These are phyloP conservation scores for Leccinum imitatum DNA, from an alignment of 768 basidiomycete species.

Conservation along the genomic window DNA sequence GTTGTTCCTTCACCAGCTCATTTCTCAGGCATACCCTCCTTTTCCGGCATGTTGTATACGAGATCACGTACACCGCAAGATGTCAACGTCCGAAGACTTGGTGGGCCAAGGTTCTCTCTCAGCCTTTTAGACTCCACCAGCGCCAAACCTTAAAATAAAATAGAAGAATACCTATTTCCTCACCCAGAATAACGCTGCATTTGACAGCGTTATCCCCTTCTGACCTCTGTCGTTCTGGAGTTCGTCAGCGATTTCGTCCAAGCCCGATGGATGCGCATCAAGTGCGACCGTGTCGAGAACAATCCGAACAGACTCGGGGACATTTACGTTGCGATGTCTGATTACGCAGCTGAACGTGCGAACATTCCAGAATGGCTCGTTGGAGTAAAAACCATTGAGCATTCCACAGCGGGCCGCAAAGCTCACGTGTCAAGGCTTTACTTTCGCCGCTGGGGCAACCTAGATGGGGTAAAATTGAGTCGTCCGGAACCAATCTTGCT, in stretches of 20 bases:
- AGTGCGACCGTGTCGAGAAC: constrained; percentile 15
- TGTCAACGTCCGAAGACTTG: constrained; percentile 10
- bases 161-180: neutral
- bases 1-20: neutral
- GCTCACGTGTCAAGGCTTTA: constrained; percentile 13
- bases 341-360: constrained; percentile 11
- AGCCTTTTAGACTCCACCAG: constrained; percentile 25
- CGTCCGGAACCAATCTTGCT: neutral
- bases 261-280: constrained; percentile 5
- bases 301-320: constrained; percentile 10
- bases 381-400: neutral
- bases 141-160: constrained; percentile 11
- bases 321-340: constrained; percentile 7
- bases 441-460: constrained; percentile 8
- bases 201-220: constrained; percentile 28
- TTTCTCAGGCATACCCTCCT: constrained; percentile 28
- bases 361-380: constrained; percentile 4
- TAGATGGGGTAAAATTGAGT: constrained; percentile 11
- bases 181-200: constrained; percentile 8
- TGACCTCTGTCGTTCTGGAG: constrained; percentile 13
- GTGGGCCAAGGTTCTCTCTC: constrained; percentile 18
- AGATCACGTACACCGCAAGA: constrained; percentile 29
- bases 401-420: constrained; percentile 2
- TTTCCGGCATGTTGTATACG: constrained; percentile 16
- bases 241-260: constrained; percentile 11